These are phyloP conservation scores for Apodospora peruviana DNA, from an alignment of 495 filamentous ascomycete genomes.

Conservation along the genomic window DNA sequence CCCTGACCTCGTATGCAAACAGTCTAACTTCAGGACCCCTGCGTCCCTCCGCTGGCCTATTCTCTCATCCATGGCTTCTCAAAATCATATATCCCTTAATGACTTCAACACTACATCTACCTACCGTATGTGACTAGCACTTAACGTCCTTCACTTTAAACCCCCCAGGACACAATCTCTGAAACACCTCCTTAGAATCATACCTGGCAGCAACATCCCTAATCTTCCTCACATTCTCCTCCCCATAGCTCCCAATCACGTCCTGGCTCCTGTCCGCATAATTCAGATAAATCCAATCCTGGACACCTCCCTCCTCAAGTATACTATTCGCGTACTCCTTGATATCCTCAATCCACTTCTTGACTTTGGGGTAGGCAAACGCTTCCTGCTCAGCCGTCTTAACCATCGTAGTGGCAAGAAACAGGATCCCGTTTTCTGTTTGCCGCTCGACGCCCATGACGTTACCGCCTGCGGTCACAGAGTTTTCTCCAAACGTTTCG, in stretches of 20 bases:
- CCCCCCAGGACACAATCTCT: constrained; percentile 35
- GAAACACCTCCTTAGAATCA: constrained; percentile 46
- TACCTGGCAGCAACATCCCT: constrained; percentile 36
- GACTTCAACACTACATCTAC: too few relatives aligned
- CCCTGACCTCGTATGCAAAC: too few relatives aligned
- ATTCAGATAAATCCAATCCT: constrained; percentile 29
- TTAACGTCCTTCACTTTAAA: constrained; percentile 25
- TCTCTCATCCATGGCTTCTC: too few relatives aligned
- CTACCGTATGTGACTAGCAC: too few relatives aligned
- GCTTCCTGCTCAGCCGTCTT: constrained; percentile 17
- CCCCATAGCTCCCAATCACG: constrained; percentile 44
- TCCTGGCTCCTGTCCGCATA: constrained; percentile 40
- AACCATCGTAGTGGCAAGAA: constrained; percentile 9
- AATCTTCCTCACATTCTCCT: constrained; percentile 33
- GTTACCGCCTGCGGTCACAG: constrained; percentile 45
- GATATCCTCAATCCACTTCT: constrained; percentile 8
- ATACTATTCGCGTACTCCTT: constrained; percentile 10
- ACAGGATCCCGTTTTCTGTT: constrained; percentile 22
- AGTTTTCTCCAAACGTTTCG: constrained; percentile 30
- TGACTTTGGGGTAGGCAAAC: constrained; percentile 7
- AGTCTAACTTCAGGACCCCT: too few relatives aligned
- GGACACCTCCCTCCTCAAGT: constrained; percentile 13
- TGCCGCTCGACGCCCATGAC: constrained; percentile 43
- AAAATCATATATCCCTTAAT: too few relatives aligned
- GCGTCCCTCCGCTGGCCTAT: too few relatives aligned